Conservation (phyloP, 306 rosid genomes). For the Aeschynomene evenia region DNA sequence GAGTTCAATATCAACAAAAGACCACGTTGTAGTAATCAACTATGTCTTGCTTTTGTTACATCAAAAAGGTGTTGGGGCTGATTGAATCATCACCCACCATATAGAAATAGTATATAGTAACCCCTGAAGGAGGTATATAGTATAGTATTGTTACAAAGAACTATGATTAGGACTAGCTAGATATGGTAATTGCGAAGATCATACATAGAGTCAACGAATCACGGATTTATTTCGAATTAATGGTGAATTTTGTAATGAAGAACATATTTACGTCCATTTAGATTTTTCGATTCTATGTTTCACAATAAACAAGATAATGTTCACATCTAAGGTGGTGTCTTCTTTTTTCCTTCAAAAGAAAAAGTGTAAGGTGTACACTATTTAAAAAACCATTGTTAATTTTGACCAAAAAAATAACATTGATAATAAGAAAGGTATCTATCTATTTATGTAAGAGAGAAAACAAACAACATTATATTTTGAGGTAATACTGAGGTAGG, state of each 20-base stretch:
- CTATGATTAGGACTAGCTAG: neutral
- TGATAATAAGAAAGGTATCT: too few relatives aligned
- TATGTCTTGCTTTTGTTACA: neutral
- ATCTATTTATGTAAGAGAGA: neutral
- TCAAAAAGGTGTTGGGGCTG: neutral
- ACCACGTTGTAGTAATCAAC: conserved; percentile 1
- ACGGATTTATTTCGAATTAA: neutral
- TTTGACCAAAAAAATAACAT: too few relatives aligned
- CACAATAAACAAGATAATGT: neutral
- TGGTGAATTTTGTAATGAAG: neutral
- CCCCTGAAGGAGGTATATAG: neutral
- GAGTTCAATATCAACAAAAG: neutral
- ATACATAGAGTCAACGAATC: neutral
- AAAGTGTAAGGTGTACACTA: too few relatives aligned
- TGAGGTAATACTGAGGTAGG: neutral
- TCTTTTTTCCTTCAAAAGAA: too few relatives aligned
- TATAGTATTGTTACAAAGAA: too few relatives aligned
- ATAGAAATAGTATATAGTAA: too few relatives aligned
- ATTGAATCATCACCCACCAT: conserved; percentile 15
- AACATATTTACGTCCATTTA: neutral
- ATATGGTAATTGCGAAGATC: neutral
- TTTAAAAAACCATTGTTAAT: too few relatives aligned
- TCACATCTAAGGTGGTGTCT: neutral
- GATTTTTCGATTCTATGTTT: neutral
- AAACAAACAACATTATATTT: neutral